Evolutionary conservation across 345 rosid species (phyloP).

Genomic region (Rhodamnia rubescens): DNA sequence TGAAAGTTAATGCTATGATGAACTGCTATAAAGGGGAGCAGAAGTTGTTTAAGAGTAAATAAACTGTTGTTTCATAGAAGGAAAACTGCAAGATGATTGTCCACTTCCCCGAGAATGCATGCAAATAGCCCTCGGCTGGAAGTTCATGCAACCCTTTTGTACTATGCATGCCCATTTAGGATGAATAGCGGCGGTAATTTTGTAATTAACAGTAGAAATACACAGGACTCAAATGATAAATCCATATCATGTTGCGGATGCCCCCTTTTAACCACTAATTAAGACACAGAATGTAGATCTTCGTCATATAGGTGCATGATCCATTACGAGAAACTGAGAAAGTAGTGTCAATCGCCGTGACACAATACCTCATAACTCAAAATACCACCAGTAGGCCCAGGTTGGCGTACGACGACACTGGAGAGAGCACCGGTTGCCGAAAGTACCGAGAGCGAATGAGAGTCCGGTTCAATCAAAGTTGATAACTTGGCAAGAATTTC

Average conservation of each 20-base stretch:
- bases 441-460: slow-evolving; percentile 14
- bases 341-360: not conserved
- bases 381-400: slow-evolving; percentile 4
- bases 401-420: slow-evolving; percentile 4
- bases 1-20: not conserved
- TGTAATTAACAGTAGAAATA: not conserved
- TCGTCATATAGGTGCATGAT: not conserved
- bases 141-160: not conserved
- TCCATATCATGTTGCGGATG: not conserved
- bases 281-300: not conserved
- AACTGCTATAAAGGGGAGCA: not conserved
- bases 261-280: not conserved
- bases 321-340: not conserved
- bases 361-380: slow-evolving; percentile 17
- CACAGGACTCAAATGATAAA: not conserved
- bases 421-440: slow-evolving; percentile 29
- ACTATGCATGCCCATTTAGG: not conserved
- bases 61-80: not conserved
- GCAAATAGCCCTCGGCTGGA: not conserved
- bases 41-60: not conserved
- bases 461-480: not conserved
- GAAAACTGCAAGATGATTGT: not conserved
- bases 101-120: not conserved
- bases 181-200: not conserved
- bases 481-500: slow-evolving; percentile 12